phyloP scores from a whole-genome alignment of 345 rosid genomes.

The Microthlaspi erraticum region DNA sequence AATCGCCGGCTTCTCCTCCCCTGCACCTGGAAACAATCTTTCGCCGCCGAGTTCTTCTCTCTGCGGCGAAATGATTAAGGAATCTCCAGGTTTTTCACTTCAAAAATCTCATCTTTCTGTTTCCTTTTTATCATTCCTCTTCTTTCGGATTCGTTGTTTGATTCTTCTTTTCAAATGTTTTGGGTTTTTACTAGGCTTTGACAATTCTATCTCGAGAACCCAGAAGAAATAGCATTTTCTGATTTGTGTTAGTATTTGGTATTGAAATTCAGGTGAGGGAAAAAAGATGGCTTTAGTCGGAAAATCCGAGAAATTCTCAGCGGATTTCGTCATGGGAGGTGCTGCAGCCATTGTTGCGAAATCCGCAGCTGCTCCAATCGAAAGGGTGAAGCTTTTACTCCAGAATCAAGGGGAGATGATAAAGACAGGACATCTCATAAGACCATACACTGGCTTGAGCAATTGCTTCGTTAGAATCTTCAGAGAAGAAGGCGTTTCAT shows the following conservation, averaged over 20 bases:
- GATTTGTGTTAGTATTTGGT: not conserved
- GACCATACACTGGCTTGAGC: constrained; percentile 65
- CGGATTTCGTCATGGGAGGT: constrained; percentile 84
- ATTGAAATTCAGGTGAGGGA: constrained; percentile 25
- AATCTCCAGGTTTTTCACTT: constrained; percentile 37
- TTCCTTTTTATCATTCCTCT: not conserved
- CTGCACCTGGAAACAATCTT: constrained; percentile 13
- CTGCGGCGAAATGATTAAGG: constrained; percentile 20
- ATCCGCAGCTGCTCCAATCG: constrained; percentile 88
- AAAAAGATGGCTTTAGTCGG: constrained; percentile 43
- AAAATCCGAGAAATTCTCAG: constrained; percentile 68
- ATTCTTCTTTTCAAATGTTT: not conserved
- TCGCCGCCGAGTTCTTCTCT: constrained; percentile 41
- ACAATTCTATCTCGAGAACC: not conserved
- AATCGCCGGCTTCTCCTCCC: constrained; percentile 23
- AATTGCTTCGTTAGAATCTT: constrained; percentile 79
- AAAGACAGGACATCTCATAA: constrained; percentile 70
- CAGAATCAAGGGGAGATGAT: constrained; percentile 96
- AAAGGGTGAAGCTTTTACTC: constrained; percentile 88
- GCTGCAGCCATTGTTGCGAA: constrained; percentile 75
- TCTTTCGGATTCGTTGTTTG: not conserved
- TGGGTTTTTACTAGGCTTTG: not conserved
- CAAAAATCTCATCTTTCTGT: not conserved
- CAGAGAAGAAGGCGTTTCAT: constrained; percentile 78
- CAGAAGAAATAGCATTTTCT: not conserved